Conservation (phyloP, 306 rosid species). For the Cyclanthera cordifolia region DNA sequence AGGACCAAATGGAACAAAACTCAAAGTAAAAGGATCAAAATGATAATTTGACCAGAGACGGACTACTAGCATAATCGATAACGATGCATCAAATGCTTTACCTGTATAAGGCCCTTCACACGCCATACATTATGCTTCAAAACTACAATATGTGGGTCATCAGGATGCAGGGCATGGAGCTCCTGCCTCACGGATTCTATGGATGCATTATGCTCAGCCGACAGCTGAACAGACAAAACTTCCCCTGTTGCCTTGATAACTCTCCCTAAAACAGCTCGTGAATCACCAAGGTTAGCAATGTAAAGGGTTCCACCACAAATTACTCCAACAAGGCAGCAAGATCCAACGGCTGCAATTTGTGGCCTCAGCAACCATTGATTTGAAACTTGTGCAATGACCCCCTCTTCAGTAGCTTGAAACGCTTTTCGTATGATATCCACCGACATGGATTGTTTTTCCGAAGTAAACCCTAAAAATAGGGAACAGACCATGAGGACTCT, state of each 20-base stretch:
- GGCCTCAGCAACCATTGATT: conserved; percentile 32
- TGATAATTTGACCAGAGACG: too few relatives aligned
- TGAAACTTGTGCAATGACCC: conserved; percentile 40
- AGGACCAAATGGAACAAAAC: too few relatives aligned
- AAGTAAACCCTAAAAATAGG: conserved; percentile 36
- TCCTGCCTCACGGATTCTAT: conserved; percentile 54
- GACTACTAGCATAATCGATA: not conserved
- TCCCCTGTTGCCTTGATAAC: conserved; percentile 45
- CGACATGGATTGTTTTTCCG: conserved; percentile 51
- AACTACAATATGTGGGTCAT: conserved; percentile 43
- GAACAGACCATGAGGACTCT: not conserved
- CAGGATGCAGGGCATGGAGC: conserved; percentile 44
- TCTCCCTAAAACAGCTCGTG: conserved; percentile 58
- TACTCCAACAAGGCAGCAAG: conserved; percentile 53
- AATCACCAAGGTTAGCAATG: conserved; percentile 50
- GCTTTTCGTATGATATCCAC: conserved; percentile 52
- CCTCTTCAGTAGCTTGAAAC: conserved; percentile 56
- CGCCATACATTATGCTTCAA: conserved; percentile 61
- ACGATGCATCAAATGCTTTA: conserved; percentile 9
- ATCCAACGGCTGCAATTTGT: conserved; percentile 61
- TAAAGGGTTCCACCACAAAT: conserved; percentile 43
- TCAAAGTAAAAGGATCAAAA: too few relatives aligned
- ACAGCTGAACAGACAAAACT: conserved; percentile 41
- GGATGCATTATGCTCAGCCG: conserved; percentile 43
- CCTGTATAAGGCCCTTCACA: conserved; percentile 54